Evolutionary conservation across 2,329 filamentous ascomycete genomes (phyloP).

Genomic region (Bisporella sp.): DNA sequence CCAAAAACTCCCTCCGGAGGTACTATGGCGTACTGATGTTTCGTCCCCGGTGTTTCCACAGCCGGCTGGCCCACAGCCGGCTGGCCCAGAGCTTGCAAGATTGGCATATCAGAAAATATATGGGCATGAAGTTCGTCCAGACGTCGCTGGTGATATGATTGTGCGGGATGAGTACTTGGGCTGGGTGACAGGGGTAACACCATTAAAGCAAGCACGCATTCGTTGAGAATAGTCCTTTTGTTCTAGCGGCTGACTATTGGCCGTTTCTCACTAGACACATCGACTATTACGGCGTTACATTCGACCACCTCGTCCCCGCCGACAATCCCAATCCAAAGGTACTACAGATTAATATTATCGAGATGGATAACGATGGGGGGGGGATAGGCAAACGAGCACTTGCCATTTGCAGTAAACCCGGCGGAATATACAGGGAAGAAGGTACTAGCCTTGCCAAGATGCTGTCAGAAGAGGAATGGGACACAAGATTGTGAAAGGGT

Average conservation of each 20-base stretch:
- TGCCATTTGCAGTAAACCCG: conserved; percentile 30
- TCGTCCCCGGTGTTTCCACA: too few species aligned
- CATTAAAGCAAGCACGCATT: conserved; percentile 2
- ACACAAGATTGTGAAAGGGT: conserved; percentile 29
- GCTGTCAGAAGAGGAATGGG: conserved; percentile 27
- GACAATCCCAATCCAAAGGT: conserved; percentile 33
- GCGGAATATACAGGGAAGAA: conserved; percentile 32
- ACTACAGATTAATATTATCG: conserved; percentile 35
- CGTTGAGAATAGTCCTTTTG: background rate
- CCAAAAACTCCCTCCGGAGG: too few species aligned
- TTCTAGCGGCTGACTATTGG: background rate
- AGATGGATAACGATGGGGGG: conserved; percentile 21
- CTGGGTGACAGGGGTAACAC: conserved; percentile 6
- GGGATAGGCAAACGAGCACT: conserved; percentile 29
- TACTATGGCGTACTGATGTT: too few species aligned
- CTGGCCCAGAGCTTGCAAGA: too few species aligned
- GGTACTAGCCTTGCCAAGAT: conserved; percentile 35
- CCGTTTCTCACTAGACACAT: conserved; percentile 14
- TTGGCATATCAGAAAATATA: too few species aligned
- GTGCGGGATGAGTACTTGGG: conserved; percentile 9
- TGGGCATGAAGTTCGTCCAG: background rate
- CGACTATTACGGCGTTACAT: conserved; percentile 35
- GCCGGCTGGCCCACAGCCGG: too few species aligned
- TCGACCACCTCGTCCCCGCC: conserved; percentile 32
- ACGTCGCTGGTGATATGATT: conserved; percentile 7